These are phyloP conservation scores for Tinospora cordifolia DNA, from an alignment of 164 flowering plant genomes.

Conservation along the genomic window DNA sequence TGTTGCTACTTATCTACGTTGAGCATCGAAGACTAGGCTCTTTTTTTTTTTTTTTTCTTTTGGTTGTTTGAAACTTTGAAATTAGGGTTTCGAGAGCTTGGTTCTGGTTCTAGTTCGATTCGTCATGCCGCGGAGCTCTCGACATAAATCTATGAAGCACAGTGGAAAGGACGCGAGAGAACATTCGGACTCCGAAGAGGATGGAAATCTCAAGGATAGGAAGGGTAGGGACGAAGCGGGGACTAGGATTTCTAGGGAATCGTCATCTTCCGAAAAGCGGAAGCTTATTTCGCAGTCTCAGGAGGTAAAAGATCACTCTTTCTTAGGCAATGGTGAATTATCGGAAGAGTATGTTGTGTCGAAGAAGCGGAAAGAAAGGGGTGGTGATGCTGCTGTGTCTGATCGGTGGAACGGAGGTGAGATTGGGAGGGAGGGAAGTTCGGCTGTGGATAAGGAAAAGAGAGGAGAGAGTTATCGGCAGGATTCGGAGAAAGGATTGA, in stretches of 20 bases:
- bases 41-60: too few relatives aligned
- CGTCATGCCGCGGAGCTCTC: slow-evolving; percentile 58
- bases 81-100: slow-evolving; percentile 21
- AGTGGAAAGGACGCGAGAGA: slow-evolving; percentile 18
- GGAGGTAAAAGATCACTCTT: slow-evolving; percentile 16
- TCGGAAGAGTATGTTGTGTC: slow-evolving; percentile 17
- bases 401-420: slow-evolving; percentile 35
- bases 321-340: slow-evolving; percentile 17
- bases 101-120: background rate
- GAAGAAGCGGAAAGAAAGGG: slow-evolving; percentile 26
- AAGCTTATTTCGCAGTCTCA: slow-evolving; percentile 6
- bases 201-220: slow-evolving; percentile 16
- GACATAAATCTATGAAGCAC: slow-evolving; percentile 56
- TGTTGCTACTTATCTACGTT: background rate
- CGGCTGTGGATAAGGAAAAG: slow-evolving; percentile 14
- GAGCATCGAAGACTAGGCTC: slow-evolving; percentile 1
- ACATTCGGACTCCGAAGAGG: slow-evolving; percentile 27
- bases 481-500: slow-evolving; percentile 24
- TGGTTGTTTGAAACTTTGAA: background rate
- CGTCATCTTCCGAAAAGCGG: slow-evolving; percentile 21
- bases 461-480: slow-evolving; percentile 20
- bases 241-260: slow-evolving; percentile 27
- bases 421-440: slow-evolving; percentile 17
- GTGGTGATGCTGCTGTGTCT: slow-evolving; percentile 14
- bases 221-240: slow-evolving; percentile 17